Evolutionary conservation across 495 filamentous ascomycete species (phyloP).

Genomic region (Xanthoparmelia taractica): DNA sequence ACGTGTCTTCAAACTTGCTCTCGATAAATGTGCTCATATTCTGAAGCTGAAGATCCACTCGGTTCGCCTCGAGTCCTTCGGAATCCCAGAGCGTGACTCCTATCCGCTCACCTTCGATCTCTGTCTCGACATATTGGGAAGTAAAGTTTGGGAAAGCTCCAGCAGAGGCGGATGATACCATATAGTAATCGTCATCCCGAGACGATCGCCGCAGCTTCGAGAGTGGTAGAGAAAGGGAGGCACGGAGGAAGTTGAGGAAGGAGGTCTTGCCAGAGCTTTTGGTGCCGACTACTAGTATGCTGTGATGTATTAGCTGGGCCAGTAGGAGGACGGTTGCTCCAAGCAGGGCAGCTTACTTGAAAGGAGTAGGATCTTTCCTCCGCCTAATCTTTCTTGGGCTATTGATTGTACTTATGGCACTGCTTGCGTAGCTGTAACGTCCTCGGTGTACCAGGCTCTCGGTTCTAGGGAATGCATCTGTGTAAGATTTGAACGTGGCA

Average conservation of each 20-base stretch:
- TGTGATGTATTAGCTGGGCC: slow-evolving; percentile 30
- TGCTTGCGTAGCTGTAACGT: slow-evolving; percentile 94
- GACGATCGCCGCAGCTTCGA: slow-evolving; percentile 59
- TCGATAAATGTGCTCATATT: slow-evolving; percentile 89
- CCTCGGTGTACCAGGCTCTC: slow-evolving; percentile 97
- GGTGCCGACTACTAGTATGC: slow-evolving; percentile 83
- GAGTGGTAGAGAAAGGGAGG: slow-evolving; percentile 66
- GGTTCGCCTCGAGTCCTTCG: slow-evolving; percentile 81
- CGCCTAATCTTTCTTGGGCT: slow-evolving; percentile 86
- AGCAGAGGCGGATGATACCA: slow-evolving; percentile 32
- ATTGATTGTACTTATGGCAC: slow-evolving; percentile 84
- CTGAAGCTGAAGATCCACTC: slow-evolving; percentile 87
- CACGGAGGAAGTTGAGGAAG: slow-evolving; percentile 91
- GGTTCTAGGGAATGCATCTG: slow-evolving; percentile 71
- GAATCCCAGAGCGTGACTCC: slow-evolving; percentile 96
- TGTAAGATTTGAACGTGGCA: slow-evolving; percentile 30
- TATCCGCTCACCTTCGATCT: slow-evolving; percentile 85
- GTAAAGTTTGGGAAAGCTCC: slow-evolving; percentile 61
- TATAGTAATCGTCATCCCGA: slow-evolving; percentile 43
- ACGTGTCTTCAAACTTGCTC: slow-evolving; percentile 97
- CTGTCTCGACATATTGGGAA: slow-evolving; percentile 85
- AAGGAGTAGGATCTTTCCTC: slow-evolving; percentile 93
- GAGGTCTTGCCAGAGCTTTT: slow-evolving; percentile 89
- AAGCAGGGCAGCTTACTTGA: slow-evolving; percentile 65
- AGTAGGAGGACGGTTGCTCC: not conserved